These are phyloP conservation scores for Colletotrichum sublineola DNA, from an alignment of 2,329 filamentous ascomycete genomes.

Conservation along the genomic window DNA sequence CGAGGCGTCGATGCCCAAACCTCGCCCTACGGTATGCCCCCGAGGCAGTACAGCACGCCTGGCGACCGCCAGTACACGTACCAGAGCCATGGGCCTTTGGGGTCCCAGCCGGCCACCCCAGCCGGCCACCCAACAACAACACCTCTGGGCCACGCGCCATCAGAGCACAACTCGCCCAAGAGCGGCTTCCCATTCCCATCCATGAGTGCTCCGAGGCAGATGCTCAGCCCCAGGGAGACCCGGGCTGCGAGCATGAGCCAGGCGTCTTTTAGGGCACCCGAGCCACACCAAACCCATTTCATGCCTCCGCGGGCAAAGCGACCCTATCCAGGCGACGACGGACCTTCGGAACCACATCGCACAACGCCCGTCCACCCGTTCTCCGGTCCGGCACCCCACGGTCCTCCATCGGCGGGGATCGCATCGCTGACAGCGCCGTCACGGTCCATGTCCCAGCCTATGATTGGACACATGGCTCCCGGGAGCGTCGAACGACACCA, in stretches of 20 bases:
- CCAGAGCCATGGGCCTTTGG: conserved; percentile 47
- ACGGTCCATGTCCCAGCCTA: conserved; percentile 55
- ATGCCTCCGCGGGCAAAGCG: conserved; percentile 46
- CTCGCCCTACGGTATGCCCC: conserved; percentile 43
- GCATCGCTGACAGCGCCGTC: conserved; percentile 47
- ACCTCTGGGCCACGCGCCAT: conserved; percentile 48
- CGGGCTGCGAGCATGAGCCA: conserved; percentile 50
- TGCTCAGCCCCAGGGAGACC: conserved; percentile 50
- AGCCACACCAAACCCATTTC: conserved; percentile 45
- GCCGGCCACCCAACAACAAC: conserved; percentile 45
- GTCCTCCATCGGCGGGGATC: conserved; percentile 43
- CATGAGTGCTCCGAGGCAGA: conserved; percentile 48
- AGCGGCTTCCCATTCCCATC: conserved; percentile 50
- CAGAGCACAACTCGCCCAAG: conserved; percentile 52
- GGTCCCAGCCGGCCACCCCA: conserved; percentile 53
- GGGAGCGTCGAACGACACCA: conserved; percentile 44
- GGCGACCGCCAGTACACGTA: conserved; percentile 44
- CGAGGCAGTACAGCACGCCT: conserved; percentile 44
- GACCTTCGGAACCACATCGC: conserved; percentile 20
- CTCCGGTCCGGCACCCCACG: conserved; percentile 39
- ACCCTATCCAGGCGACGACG: conserved; percentile 26
- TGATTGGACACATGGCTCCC: conserved; percentile 46
- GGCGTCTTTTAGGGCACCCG: conserved; percentile 46
- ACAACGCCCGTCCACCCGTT: conserved; percentile 25
- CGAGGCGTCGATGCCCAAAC: conserved; percentile 44